A percentile compares a stretch with the other conserved stretches of the same genome.
Evolutionary conservation across 331 rosid species (phyloP).

Genomic region (Ulmus americana): DNA sequence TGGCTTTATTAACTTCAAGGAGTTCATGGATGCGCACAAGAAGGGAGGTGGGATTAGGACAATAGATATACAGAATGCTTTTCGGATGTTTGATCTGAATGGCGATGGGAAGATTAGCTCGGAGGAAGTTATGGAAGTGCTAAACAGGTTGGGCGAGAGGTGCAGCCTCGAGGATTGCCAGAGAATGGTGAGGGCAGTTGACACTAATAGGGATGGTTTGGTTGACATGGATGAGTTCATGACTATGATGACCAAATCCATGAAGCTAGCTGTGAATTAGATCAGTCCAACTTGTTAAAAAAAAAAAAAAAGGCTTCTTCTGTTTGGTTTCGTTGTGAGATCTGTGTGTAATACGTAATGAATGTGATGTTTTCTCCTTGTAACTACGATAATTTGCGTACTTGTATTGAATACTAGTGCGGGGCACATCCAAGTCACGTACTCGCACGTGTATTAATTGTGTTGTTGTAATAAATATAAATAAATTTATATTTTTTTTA

Average conservation of each 20-base stretch:
- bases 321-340: constrained; percentile 1
- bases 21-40: constrained; percentile 67
- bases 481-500: no score
- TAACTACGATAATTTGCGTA: no score
- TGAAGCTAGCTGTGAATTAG: constrained; percentile 9
- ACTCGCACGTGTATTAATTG: no score
- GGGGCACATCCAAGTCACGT: no score
- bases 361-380: no score
- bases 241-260: constrained; percentile 63
- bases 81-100: constrained; percentile 53
- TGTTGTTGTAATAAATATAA: no score
- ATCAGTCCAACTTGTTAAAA: constrained; percentile 11
- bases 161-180: constrained; percentile 66
- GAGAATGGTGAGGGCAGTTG: constrained; percentile 71
- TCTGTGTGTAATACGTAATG: neutral
- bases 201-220: constrained; percentile 74
- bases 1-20: constrained; percentile 61
- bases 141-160: constrained; percentile 57
- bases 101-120: constrained; percentile 78
- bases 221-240: constrained; percentile 74
- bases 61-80: constrained; percentile 56
- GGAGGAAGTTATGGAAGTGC: constrained; percentile 57
- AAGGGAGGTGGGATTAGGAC: constrained; percentile 55
- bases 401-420: no score
- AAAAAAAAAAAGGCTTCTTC: neutral